A percentile compares a stretch with the other conserved stretches of the same genome.
phyloP scores from a whole-genome alignment of 192 early-diverging fungal genomes.

The Coemansia sp. region DNA sequence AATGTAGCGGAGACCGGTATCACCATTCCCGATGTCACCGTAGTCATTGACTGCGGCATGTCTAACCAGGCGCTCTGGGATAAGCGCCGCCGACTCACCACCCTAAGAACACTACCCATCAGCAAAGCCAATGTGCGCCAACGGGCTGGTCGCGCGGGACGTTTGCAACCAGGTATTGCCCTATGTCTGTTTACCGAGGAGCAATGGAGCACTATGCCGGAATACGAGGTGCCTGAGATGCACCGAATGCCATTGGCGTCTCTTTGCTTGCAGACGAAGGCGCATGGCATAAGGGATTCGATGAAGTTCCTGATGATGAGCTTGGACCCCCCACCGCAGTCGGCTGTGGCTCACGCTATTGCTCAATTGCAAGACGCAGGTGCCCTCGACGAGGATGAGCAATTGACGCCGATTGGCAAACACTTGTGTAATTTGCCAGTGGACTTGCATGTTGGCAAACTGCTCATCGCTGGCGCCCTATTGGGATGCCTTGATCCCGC shows the following conservation, averaged over 20 bases:
- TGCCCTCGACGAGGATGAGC: conserved; percentile 30
- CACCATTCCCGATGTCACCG: conserved; percentile 65
- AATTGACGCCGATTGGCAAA: conserved; percentile 69
- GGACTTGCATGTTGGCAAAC: conserved; percentile 73
- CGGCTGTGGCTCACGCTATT: conserved; percentile 61
- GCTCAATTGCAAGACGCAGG: conserved; percentile 29
- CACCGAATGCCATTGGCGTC: conserved; percentile 61
- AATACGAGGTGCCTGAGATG: conserved; percentile 60
- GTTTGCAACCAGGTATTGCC: conserved; percentile 58
- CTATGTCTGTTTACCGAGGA: conserved; percentile 53
- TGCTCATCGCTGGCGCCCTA: conserved; percentile 68
- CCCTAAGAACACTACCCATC: conserved; percentile 46
- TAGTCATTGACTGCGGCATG: conserved; percentile 68
- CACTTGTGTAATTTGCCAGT: conserved; percentile 72
- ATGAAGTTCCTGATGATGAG: conserved; percentile 53
- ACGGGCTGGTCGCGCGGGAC: conserved; percentile 61
- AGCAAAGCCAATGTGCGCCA: conserved; percentile 60
- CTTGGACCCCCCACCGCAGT: conserved; percentile 69
- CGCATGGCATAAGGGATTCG: conserved; percentile 59
- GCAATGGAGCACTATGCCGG: conserved; percentile 46
- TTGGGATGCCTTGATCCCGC: conserved; percentile 76
- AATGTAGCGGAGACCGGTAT: conserved; percentile 75
- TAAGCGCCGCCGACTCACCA: conserved; percentile 55
- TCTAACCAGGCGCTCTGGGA: conserved; percentile 65
- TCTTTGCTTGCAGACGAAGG: conserved; percentile 10